Evolutionary conservation across 164 flowering plant species (phyloP), one percentile per base, ranked within the genome.

Genomic region (Aristolochia fimbriata): DNA sequence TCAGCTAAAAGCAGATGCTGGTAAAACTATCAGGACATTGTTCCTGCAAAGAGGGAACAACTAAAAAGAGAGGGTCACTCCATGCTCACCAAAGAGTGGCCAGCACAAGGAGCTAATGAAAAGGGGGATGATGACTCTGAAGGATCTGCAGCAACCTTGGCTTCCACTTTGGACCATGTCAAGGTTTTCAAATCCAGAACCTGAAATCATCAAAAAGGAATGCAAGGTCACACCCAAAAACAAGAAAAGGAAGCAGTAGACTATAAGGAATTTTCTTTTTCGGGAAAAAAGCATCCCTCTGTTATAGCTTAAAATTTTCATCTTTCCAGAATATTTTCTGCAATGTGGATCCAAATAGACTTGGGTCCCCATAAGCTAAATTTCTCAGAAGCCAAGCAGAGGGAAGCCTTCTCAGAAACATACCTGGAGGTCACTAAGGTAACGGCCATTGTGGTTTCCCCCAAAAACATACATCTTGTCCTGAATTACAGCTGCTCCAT

Each of bases 361-460:
- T 37, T 10, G 8, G 8, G 10, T 10, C 12, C 4, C 11, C 43
- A 37, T 37, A 37, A 37, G 43, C 43, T 37, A 37, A 37, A 37
- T 37, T 3, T 10, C 43, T 6, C 10, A 37, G 43, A 10, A 37
- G 43, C 43, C 4, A 37, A 3, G 43, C 1, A 37, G 1, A 37
- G 12, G 12, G 22, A 3, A 8, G 19, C 22, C 17, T 30, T 57
- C 22, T 21, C 56, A 60, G 12, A 27, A 50, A 52, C 58, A 71
- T 77, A 94, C 99, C 95, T 88, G 96, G 67, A 94, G 86, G 77
- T 94, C 99, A 76, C 62, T 85, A 65, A 94, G 87, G 80, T 91
- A 94, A 57, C 99, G 97, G 4, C 99, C 97, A 82, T 85, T 91
- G 74, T 91, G 96, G 71, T 91, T 94, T 76, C 99, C 99, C 33